Base-by-base conservation (phyloP, 345 rosid species). In the Jatropha curcas region DNA sequence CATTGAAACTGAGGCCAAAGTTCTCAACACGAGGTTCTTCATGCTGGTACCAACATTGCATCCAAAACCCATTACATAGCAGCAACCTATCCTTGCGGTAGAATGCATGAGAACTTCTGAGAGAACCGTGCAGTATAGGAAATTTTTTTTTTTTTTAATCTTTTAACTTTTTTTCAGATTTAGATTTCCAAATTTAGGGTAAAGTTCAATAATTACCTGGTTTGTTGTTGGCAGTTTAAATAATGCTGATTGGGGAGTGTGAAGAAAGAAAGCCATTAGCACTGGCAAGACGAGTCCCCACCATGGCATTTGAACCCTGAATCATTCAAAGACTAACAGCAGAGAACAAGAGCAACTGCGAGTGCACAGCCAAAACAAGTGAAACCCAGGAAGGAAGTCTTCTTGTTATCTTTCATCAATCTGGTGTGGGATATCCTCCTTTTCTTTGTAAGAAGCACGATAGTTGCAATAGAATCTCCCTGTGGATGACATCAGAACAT, bases 241-340 rank as follows among this genome's bases (percentile, higher is more conserved):
- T 88, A 76, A 93, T 82, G 79, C 98, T 89, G 74, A 91, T 85
- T 0, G 98, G 98, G n/a, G 51, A 93, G 94, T 53, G 96, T 91
- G 82, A 93, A 93, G 66, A n/a, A 79, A 6, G 56, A 93, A 91
- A 43, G 98, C 98, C 83, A 91, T n/a, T 82, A 11, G 69, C 88
- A 41, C 86, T 74, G 25, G 91, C 97, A 48, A 90, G 67, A 93
- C 66, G 58, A 93, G 94, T 57, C 94, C 97, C 96, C 98, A 93
- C 96, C 98, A 93, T 60, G 98, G 98, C 92, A 93, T 85, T 73
- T 91, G 96, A 65, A 93, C 89, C 75, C 91, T n/a, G n/a, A 80
- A 60, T 90, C 88, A 22, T 86, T 89, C 87, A n/a, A 88, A 73
- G 86, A 88, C 74, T 73, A 79, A n/a, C n/a, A 78, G 77, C 97